phyloP scores from a whole-genome alignment of 2,329 filamentous ascomycete species.

The Magnaporthiopsis incrustans region DNA sequence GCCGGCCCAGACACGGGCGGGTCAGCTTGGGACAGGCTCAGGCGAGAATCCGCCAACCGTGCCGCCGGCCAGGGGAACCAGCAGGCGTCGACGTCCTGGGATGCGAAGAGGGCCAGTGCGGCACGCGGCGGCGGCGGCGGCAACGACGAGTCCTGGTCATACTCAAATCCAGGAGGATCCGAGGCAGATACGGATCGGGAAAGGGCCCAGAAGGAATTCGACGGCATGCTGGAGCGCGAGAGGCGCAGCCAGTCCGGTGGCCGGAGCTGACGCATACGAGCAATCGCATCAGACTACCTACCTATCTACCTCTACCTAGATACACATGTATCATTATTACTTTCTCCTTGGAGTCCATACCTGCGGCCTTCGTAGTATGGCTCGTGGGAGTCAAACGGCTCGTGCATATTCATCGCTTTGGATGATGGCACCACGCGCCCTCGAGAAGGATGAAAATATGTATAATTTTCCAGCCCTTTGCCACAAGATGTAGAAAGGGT shows the following conservation, averaged over 20 bases:
- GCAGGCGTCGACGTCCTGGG: slow-evolving; percentile 2
- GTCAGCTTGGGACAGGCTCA: slow-evolving; percentile 16
- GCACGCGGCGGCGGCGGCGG: slow-evolving; percentile 1
- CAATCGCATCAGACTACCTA: not conserved
- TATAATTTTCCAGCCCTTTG: too few species aligned
- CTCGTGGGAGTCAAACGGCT: too few species aligned
- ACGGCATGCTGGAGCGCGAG: slow-evolving; percentile 18
- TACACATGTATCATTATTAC: not conserved
- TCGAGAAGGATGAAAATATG: too few species aligned
- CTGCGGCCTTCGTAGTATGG: not conserved
- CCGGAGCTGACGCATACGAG: not conserved
- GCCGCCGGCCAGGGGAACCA: not conserved
- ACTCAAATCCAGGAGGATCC: not conserved
- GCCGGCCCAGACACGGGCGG: not conserved
- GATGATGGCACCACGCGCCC: not conserved
- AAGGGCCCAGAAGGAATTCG: slow-evolving; percentile 16
- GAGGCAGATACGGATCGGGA: slow-evolving; percentile 1
- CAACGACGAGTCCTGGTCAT: slow-evolving; percentile 9
- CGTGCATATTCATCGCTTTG: not conserved
- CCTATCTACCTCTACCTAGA: too few species aligned
- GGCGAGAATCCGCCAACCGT: slow-evolving; percentile 1
- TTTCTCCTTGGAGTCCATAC: not conserved
- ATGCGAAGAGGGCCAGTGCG: not conserved
- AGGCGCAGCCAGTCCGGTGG: slow-evolving; percentile 6
- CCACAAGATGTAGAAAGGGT: not conserved